phyloP scores from a whole-genome alignment of 2,329 filamentous ascomycete genomes.

The Ophiostoma piceae region DNA sequence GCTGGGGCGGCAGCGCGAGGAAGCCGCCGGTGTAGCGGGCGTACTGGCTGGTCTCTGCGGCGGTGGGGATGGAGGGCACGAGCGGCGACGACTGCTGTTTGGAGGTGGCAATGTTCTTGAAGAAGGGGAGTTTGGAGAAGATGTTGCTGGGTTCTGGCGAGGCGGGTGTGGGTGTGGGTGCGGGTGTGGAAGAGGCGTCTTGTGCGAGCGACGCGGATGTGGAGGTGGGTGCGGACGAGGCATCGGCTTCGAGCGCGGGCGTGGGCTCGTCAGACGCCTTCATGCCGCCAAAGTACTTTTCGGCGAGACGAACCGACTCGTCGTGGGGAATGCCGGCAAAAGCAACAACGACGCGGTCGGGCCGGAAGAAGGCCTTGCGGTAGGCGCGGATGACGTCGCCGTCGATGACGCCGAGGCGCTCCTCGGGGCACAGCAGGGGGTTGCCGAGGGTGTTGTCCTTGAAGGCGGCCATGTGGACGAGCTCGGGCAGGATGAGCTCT shows the following conservation, averaged over 20 bases:
- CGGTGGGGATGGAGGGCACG: constrained; percentile 39
- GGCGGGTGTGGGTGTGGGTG: constrained; percentile 30
- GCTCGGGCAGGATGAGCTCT: constrained; percentile 87
- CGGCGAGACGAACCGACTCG: constrained; percentile 70
- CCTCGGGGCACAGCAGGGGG: constrained; percentile 82
- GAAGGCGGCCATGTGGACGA: constrained; percentile 92
- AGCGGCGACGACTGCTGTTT: constrained; percentile 58
- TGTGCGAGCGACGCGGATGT: constrained; percentile 26
- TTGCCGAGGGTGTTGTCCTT: constrained; percentile 95
- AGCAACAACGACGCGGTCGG: constrained; percentile 87
- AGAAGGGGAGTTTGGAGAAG: constrained; percentile 70
- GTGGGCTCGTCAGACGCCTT: constrained; percentile 43
- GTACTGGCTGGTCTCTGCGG: constrained; percentile 53
- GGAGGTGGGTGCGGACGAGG: background rate
- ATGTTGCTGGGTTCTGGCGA: constrained; percentile 50
- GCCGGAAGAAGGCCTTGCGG: constrained; percentile 74
- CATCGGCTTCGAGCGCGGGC: constrained; percentile 30
- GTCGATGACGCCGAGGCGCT: constrained; percentile 71
- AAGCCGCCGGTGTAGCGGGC: constrained; percentile 93
- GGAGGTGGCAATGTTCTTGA: constrained; percentile 81
- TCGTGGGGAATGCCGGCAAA: constrained; percentile 86
- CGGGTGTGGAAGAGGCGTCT: background rate
- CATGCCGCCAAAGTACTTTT: constrained; percentile 93
- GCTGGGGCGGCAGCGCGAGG: constrained; percentile 74
- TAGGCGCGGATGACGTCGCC: constrained; percentile 70